Evolutionary conservation across 495 filamentous ascomycete genomes (phyloP), one percentile per base, ranked within the genome.

Genomic region (Rostrohypoxylon terebratum): DNA sequence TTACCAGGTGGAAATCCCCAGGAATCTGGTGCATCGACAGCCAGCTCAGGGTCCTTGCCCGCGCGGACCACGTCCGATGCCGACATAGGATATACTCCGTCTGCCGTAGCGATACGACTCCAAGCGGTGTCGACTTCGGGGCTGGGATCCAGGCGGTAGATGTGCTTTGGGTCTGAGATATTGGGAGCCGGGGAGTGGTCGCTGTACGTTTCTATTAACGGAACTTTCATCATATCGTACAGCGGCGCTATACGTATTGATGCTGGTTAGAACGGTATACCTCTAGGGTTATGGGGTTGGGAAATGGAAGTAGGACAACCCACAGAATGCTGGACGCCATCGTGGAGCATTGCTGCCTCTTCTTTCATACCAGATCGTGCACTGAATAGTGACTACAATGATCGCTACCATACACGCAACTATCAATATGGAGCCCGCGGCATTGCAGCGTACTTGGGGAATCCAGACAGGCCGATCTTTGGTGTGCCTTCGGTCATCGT

Each of bases 91-190:
- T 54, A 54, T 14, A 54, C 51, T n/a, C 51, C 51, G 16, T 54
- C 51, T n/a, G 51, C 51, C 18, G 51, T 54, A 54, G 51, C 51
- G 51, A 54, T 54, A 54, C 51, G 51, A 6, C 8, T 33, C 51
- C 51, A 54, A 7, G 51, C 51, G 1, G 51, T 28, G 9, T 54
- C 51, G 5, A 54, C 51, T 54, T 54, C 51, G 16, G 51, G 51
- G 25, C 25, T 54, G 16, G 51, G 51, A 4, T 33, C 51, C 8
- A 54, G 14, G 25, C 51, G 51, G 28, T 54, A 54, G 51, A 54
- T 54, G 13, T 54, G 51, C 5, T 10, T 54, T 54, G 51, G 51
- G 10, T 54, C 51, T 3, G 51, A 54, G 25, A 13, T 28, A 54
- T 54, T 54, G 3, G 13, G 51, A 34, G 51, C 51, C 6, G 51